A percentile compares a stretch with the other conserved stretches of the same genome.
These are phyloP conservation scores for Ceratobasidium sp. DNA, from an alignment of 1,284 basidiomycete species.

Conservation along the genomic window DNA sequence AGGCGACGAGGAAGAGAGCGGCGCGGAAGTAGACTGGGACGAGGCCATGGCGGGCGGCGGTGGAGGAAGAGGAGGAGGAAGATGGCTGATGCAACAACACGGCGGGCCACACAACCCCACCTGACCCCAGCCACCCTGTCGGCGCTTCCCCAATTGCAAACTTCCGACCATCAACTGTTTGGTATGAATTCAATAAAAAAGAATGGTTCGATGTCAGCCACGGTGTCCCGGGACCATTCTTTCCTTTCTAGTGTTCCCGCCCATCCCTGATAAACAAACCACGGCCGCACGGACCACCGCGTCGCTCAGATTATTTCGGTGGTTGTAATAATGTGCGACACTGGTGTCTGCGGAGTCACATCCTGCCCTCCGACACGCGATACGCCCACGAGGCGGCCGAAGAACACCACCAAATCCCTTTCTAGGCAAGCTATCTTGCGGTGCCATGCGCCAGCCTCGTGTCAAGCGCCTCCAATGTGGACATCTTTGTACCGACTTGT, in stretches of 20 bases:
- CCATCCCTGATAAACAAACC: constrained; percentile 29
- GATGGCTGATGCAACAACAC: constrained; percentile 13
- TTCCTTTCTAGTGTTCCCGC: background rate
- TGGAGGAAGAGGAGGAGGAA: constrained; percentile 35
- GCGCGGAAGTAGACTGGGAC: constrained; percentile 15
- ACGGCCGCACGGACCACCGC: constrained; percentile 25
- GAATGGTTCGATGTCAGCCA: background rate
- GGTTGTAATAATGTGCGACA: constrained; percentile 10
- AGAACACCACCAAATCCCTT: background rate
- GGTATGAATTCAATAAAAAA: background rate
- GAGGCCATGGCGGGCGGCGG: constrained; percentile 32
- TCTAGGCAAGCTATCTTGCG: constrained; percentile 34
- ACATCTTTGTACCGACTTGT: too few relatives aligned
- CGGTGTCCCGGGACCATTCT: constrained; percentile 2
- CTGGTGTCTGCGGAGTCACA: constrained; percentile 25
- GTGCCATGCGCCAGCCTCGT: constrained; percentile 26
- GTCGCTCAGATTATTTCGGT: background rate
- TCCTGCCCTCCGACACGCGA: constrained; percentile 26
- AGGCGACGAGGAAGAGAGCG: constrained; percentile 22
- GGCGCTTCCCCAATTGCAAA: constrained; percentile 33
- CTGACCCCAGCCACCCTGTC: background rate
- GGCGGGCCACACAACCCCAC: background rate
- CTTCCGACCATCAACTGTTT: too few relatives aligned
- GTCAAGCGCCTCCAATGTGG: background rate
- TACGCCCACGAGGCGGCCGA: constrained; percentile 3